These are phyloP conservation scores for Nicotiana rustica DNA, from an alignment of 305 asterid genomes.

Conservation along the genomic window DNA sequence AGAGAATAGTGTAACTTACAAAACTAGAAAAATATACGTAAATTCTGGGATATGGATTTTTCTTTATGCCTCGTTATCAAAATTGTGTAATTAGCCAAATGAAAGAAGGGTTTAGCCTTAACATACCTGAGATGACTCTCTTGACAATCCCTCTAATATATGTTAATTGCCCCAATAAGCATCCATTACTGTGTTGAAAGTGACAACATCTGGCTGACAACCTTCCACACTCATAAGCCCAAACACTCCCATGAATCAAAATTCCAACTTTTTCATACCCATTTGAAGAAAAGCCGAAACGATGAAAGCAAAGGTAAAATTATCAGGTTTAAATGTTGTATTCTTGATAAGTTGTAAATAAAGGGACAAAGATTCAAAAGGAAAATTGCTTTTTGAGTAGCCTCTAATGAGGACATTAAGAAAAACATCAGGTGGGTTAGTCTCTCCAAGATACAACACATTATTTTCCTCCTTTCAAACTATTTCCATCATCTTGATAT, in stretches of 20 bases:
- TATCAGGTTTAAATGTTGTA: constrained; percentile 61
- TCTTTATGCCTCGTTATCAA: too few species aligned
- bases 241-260: constrained; percentile 63
- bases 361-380: constrained; percentile 54
- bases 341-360: constrained; percentile 52
- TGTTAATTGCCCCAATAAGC: too few species aligned
- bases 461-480: not conserved
- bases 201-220: too few species aligned
- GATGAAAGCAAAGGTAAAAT: constrained; percentile 65
- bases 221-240: too few species aligned
- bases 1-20: too few species aligned
- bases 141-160: too few species aligned
- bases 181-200: too few species aligned
- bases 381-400: constrained; percentile 49
- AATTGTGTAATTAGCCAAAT: too few species aligned
- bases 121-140: too few species aligned
- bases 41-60: too few species aligned
- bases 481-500: not conserved
- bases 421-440: constrained; percentile 64
- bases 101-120: too few species aligned
- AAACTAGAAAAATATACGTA: too few species aligned
- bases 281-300: constrained; percentile 56
- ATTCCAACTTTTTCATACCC: constrained; percentile 50
- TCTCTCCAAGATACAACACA: not conserved
- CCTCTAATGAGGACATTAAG: constrained; percentile 81